Base-by-base conservation (phyloP, 2,329 filamentous ascomycete genomes). In the Graphilbum sp. region DNA sequence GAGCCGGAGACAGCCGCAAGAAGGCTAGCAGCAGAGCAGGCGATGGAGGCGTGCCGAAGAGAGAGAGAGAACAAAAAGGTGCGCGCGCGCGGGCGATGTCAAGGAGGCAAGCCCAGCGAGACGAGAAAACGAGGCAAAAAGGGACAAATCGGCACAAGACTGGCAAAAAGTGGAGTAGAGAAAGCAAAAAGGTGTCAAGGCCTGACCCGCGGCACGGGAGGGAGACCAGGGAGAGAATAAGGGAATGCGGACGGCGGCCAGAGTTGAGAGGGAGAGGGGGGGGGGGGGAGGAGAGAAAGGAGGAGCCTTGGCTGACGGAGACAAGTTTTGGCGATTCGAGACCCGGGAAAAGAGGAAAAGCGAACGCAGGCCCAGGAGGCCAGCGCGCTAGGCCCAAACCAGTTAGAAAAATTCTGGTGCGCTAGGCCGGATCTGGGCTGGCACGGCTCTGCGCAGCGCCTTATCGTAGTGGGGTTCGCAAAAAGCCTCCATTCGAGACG, bases 241-340 rank as follows among this genome's bases (percentile, higher is more conserved):
- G 35, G 12, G 23, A 25, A 20, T 13, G 19, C 17, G 24, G 25
- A 27, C 29, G 31, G 18, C 9, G 23, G 10, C 30, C 17, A 24
- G 23, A 12, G 23, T 33, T n/a, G 21, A 5, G 19, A 34, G 33
- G n/a, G 5, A 18, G 16, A 32, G 30, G 5, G 12, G 30, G 7
- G 30, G 30, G n/a, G 13, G 30, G n/a, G 30, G n/a, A 8, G n/a
- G n/a, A 32, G 30, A 6, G 6, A 13, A 30, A 30, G 15, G 27
- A 35, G 36, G n/a, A n/a, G n/a, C n/a, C n/a, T n/a, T n/a, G n/a
- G n/a, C n/a, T n/a, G n/a, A n/a, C n/a, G n/a, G n/a, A n/a, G n/a
- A n/a, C n/a, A 45, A 40, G 35, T 41, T 43, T 43, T 40, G 43
- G 43, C 41, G 43, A 38, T 41, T 36, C 36, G 24, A 41, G 34